Conservation (phyloP, 2,329 filamentous ascomycete genomes). For the Colletotrichum plurivorum region DNA sequence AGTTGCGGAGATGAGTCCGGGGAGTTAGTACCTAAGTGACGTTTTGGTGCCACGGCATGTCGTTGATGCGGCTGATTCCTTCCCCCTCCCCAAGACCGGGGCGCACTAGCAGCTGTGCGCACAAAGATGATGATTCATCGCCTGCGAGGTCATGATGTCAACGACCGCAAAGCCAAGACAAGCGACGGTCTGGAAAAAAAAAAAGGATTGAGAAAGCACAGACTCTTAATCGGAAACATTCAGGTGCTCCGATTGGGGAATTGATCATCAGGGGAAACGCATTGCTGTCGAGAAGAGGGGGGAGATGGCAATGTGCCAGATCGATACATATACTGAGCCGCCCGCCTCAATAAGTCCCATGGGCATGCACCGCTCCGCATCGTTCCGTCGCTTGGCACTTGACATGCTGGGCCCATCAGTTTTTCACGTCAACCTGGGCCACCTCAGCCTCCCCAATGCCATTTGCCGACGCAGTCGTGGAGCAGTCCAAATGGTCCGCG, state of each 20-base stretch:
- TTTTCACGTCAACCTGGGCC: too few species aligned
- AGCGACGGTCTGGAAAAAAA: not conserved
- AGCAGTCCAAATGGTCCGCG: too few species aligned
- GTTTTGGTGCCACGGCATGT: not conserved
- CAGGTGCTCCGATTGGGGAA: not conserved
- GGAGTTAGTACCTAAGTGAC: not conserved
- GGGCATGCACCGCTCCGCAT: too few species aligned
- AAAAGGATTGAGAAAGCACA: slow-evolving; percentile 22
- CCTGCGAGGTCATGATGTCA: slow-evolving; percentile 33
- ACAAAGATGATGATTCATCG: slow-evolving; percentile 36
- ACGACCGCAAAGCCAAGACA: slow-evolving; percentile 11
- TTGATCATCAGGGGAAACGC: slow-evolving; percentile 16
- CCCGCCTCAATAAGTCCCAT: too few species aligned
- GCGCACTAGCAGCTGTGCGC: not conserved
- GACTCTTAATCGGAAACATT: slow-evolving; percentile 8
- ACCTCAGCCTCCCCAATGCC: too few species aligned
- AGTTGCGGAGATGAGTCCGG: too few species aligned
- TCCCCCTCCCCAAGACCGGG: not conserved
- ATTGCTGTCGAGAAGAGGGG: not conserved
- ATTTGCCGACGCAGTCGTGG: too few species aligned
- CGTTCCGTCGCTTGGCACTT: too few species aligned
- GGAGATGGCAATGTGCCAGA: not conserved
- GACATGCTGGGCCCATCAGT: too few species aligned
- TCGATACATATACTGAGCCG: too few species aligned
- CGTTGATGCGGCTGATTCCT: slow-evolving; percentile 18